These are phyloP conservation scores for Exobasidium cylindrosporum DNA, from an alignment of 1,284 basidiomycete genomes.

Conservation along the genomic window DNA sequence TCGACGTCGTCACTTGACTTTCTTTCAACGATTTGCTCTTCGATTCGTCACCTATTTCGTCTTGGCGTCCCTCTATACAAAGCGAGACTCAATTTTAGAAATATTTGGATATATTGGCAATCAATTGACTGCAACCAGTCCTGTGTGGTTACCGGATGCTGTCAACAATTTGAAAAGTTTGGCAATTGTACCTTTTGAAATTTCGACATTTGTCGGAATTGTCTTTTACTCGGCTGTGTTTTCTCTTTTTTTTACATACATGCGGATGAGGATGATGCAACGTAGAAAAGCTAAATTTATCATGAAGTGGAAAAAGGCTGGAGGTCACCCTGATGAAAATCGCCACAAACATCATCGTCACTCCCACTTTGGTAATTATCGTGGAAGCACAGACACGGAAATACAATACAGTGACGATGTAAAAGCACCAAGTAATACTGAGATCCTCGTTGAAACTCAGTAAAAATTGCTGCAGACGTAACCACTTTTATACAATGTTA, in stretches of 20 bases:
- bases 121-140: background rate
- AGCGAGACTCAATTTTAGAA: background rate
- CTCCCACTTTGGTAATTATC: background rate
- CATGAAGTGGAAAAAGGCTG: slow-evolving; percentile 1
- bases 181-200: background rate
- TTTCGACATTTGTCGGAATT: background rate
- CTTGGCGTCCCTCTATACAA: background rate
- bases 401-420: background rate
- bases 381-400: background rate
- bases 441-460: background rate
- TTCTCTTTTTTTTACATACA: background rate
- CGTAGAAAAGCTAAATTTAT: background rate
- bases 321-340: background rate
- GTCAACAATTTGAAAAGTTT: background rate
- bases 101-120: background rate
- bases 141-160: background rate
- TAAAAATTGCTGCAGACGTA: background rate
- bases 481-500: too few species aligned
- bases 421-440: background rate
- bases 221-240: background rate
- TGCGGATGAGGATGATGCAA: background rate
- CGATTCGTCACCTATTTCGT: background rate
- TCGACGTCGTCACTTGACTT: background rate
- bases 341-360: background rate
- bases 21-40: background rate